Evolutionary conservation across 2,329 filamentous ascomycete species (phyloP), one percentile per base, ranked within the genome.

Genomic region (Diplocarpon rosae): DNA sequence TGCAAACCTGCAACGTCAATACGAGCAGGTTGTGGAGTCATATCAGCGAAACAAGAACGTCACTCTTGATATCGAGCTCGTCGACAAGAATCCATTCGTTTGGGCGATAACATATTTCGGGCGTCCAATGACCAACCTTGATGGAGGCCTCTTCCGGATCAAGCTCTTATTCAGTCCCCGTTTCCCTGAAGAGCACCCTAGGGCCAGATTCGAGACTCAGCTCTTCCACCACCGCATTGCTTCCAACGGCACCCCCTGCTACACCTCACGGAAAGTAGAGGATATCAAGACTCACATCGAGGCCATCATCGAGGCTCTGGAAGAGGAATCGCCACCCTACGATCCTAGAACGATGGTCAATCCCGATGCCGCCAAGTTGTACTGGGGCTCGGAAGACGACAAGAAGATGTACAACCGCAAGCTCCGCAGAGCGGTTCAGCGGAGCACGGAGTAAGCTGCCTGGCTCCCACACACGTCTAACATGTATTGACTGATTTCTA

Each of bases 81-180:
- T 84, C 27, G 72, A 92, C 52, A 76, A 72, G 32, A 96, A 95
- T 56, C 89, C 90, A 0, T 95, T 95, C 59, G 72, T 90, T 15
- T 96, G 92, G 92, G 65, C 74, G 15, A 63, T 96, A 48, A 92
- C 86, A 1, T 89, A 95, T 61, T 93, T 95, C 60, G 92, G 92
- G 20, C 77, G 82, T 43, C 86, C 88, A 0, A 93, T 92, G 83
- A 94, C 88, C 5, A 88, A 94, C 54, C 75, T 96, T 1, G 90
- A 96, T 56, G 90, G 89, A 13, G 88, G 90, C 1, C 75, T 96
- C 49, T 90, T 96, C 67, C 78, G 77, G 49, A 82, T 95, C 62
- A 82, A 73, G 56, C 71, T 96, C 44, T 72, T 71, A 57, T 81
- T 96, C 57, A 94, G 87, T 56, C 81, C 86, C 5, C 76, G 78